A percentile compares a stretch with the other conserved stretches of the same genome.
phyloP scores from a whole-genome alignment of 2,329 filamentous ascomycete genomes.

The Exutisphaerella laricina region DNA sequence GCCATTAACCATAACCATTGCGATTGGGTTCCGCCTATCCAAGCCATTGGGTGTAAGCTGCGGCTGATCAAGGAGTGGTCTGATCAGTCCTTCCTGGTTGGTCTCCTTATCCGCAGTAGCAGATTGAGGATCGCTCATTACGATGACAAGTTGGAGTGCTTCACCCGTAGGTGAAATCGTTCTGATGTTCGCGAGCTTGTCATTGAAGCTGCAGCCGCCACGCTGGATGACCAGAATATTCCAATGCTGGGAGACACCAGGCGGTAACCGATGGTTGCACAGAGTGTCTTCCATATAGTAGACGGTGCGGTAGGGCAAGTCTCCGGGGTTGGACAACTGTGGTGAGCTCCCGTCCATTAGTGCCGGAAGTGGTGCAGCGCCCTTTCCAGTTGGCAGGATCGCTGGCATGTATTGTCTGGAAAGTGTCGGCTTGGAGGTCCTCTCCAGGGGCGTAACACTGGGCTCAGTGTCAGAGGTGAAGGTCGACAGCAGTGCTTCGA shows the following conservation, averaged over 20 bases:
- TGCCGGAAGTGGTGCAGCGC: constrained; percentile 62
- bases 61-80: constrained; percentile 68
- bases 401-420: constrained; percentile 41
- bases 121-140: constrained; percentile 59
- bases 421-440: constrained; percentile 16
- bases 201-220: constrained; percentile 76
- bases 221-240: constrained; percentile 77
- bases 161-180: constrained; percentile 53
- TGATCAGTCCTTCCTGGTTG: constrained; percentile 39
- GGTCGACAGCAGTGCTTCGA: constrained; percentile 12
- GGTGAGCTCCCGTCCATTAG: constrained; percentile 24
- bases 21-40: constrained; percentile 64
- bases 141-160: constrained; percentile 69
- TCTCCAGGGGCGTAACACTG: neutral
- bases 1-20: constrained; percentile 77
- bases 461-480: constrained; percentile 8
- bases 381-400: constrained; percentile 53
- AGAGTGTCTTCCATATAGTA: constrained; percentile 66
- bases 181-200: constrained; percentile 82
- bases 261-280: constrained; percentile 53
- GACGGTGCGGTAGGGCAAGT: constrained; percentile 40
- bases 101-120: neutral
- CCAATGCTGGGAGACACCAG: constrained; percentile 50
- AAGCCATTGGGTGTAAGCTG: constrained; percentile 69
- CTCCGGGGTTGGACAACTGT: constrained; percentile 44